A percentile compares a stretch with the other conserved stretches of the same genome.
phyloP scores from a whole-genome alignment of 345 rosid genomes.

The rapeseed (Brassica napus) region Da-Ae NC_063435.1:10642001-10642500 shows the following conservation, averaged over 20 bases:
- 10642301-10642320: constrained; percentile 50
- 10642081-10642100: constrained; percentile 33
- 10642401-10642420: not conserved
- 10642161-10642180: not conserved
- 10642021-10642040: not conserved
- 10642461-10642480: not conserved
- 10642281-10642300: constrained; percentile 82
- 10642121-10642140: not conserved
- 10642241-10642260: constrained; percentile 80
- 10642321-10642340: not conserved
- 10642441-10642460: not conserved
- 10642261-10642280: constrained; percentile 78
- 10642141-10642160: not conserved
- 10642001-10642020: constrained; percentile 23
- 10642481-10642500: constrained; percentile 52
- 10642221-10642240: constrained; percentile 49
- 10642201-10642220: constrained; percentile 32
- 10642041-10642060: not conserved
- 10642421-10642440: not conserved
- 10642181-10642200: not conserved
- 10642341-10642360: not conserved
- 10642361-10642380: not conserved
- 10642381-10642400: not conserved
- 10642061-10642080: not conserved
- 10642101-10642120: constrained; percentile 20